These are phyloP conservation scores for Boletus coccyginus DNA, from an alignment of 768 basidiomycete species.

Conservation along the genomic window DNA sequence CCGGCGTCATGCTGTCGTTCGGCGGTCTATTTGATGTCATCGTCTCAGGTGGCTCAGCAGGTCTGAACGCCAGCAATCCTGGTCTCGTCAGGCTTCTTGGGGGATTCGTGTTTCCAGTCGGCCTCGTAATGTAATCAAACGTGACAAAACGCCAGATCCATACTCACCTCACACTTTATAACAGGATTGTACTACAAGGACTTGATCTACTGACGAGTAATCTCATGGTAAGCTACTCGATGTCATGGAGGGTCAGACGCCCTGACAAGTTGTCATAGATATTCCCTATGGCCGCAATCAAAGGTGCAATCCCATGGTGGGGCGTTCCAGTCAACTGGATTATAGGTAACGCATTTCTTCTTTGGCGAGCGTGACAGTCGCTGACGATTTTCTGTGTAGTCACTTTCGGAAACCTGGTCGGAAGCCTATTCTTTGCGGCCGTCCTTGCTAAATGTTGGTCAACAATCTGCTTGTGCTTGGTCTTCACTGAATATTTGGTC, in stretches of 20 bases:
- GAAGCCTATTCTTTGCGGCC: constrained; percentile 68
- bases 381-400: constrained; percentile 37
- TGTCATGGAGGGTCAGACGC: not conserved
- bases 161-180: not conserved
- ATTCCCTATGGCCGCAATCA: constrained; percentile 67
- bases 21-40: constrained; percentile 67
- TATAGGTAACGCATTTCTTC: constrained; percentile 45
- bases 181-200: constrained; percentile 70
- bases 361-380: not conserved
- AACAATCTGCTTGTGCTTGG: not conserved
- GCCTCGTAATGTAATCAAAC: constrained; percentile 65
- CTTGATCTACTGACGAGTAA: constrained; percentile 73
- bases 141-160: not conserved
- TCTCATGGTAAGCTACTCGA: constrained; percentile 54
- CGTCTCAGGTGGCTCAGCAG: constrained; percentile 55
- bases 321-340: constrained; percentile 64
- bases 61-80: constrained; percentile 51
- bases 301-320: constrained; percentile 67
- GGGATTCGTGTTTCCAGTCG: constrained; percentile 73
- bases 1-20: constrained; percentile 73
- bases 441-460: constrained; percentile 62
- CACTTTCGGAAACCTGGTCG: constrained; percentile 64
- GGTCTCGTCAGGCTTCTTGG: constrained; percentile 65
- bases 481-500: not conserved
- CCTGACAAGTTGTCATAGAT: constrained; percentile 37